phyloP scores from a whole-genome alignment of 2,329 filamentous ascomycete species.

The Fusarium falciforme region DNA sequence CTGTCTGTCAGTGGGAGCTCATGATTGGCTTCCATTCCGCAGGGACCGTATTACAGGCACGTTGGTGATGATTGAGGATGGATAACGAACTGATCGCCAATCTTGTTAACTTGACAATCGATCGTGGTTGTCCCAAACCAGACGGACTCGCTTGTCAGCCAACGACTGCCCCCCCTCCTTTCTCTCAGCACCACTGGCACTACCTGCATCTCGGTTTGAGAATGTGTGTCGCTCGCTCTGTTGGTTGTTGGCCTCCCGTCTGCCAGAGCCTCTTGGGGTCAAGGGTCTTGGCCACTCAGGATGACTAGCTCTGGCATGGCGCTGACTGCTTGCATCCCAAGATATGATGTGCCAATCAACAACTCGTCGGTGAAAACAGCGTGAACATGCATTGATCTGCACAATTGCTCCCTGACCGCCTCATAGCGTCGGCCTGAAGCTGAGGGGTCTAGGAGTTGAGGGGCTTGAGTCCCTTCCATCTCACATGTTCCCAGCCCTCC shows the following conservation, averaged over 20 bases:
- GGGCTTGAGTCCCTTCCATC: neutral
- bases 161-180: neutral
- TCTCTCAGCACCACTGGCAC: neutral
- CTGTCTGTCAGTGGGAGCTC: slow-evolving; percentile 1
- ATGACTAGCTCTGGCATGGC: neutral
- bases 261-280: slow-evolving; percentile 1
- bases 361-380: neutral
- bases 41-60: neutral
- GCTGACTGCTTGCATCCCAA: neutral
- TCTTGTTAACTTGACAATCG: neutral
- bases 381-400: neutral
- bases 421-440: neutral
- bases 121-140: neutral
- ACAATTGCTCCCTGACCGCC: neutral
- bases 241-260: neutral
- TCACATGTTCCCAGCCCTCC: neutral
- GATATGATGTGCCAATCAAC: slow-evolving; percentile 1
- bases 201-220: neutral
- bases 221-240: neutral
- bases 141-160: neutral
- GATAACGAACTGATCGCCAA: neutral
- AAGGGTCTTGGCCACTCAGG: neutral
- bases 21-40: neutral
- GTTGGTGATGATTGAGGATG: neutral
- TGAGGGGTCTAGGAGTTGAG: neutral